Evolutionary conservation across 345 rosid genomes (phyloP).

Genomic region (Psidium friedrichsthalianum): DNA sequence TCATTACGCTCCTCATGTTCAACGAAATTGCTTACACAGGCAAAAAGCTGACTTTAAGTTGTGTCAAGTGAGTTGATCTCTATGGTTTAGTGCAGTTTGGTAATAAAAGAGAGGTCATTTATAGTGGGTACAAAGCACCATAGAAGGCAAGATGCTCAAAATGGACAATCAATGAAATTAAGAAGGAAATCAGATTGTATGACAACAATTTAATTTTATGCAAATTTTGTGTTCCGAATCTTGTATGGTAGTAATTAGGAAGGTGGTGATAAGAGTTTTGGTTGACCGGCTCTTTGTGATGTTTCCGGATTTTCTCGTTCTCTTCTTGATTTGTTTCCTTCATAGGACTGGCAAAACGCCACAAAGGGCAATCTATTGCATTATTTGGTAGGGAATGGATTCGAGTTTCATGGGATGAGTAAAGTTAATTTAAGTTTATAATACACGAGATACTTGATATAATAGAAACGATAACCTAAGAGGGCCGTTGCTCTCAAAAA

Average conservation of each 20-base stretch:
- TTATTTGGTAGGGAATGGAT: not conserved
- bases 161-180: too few species aligned
- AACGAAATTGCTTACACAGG: too few species aligned
- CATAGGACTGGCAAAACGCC: not conserved
- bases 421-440: not conserved
- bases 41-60: too few species aligned
- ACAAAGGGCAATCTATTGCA: not conserved
- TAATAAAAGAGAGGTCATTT: too few species aligned
- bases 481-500: not conserved
- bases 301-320: not conserved
- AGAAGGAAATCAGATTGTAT: too few species aligned
- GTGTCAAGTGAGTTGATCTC: too few species aligned
- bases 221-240: not conserved
- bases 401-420: not conserved
- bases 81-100: too few species aligned
- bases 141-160: too few species aligned
- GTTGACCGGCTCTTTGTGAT: not conserved
- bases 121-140: too few species aligned
- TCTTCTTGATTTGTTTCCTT: not conserved
- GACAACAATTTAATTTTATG: too few species aligned
- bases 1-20: too few species aligned
- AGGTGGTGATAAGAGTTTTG: not conserved
- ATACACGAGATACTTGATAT: not conserved
- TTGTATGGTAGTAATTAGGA: not conserved
- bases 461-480: not conserved